Conservation (phyloP, 805 yeast species). For the Saccharomycopsis babjevae region DNA sequence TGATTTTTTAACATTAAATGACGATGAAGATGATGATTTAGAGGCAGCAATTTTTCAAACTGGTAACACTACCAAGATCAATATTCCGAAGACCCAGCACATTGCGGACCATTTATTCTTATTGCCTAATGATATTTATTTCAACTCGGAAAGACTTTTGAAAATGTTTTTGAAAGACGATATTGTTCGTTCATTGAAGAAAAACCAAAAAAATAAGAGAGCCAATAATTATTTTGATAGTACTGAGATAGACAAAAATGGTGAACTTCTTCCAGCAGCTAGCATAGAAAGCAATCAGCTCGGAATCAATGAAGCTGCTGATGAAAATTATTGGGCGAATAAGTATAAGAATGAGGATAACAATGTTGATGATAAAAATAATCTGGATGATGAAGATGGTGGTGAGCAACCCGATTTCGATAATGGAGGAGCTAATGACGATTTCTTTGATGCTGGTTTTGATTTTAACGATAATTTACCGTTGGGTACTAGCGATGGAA, state of each 20-base stretch:
- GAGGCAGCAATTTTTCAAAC: slow-evolving; percentile 33
- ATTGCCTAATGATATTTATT: slow-evolving; percentile 66
- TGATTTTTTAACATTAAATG: slow-evolving; percentile 30
- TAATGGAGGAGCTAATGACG: slow-evolving; percentile 19
- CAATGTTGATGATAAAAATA: slow-evolving; percentile 23
- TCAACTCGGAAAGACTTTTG: slow-evolving; percentile 58
- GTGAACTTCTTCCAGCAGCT: slow-evolving; percentile 3
- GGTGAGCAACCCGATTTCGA: slow-evolving; percentile 21
- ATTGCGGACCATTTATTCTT: slow-evolving; percentile 35
- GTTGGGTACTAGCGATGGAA: slow-evolving; percentile 12
- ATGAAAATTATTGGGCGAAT: slow-evolving; percentile 65
- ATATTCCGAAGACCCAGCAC: slow-evolving; percentile 34
- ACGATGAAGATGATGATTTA: slow-evolving; percentile 21
- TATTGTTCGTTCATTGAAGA: slow-evolving; percentile 17
- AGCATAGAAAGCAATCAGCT: slow-evolving; percentile 13
- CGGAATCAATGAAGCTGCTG: slow-evolving; percentile 33
- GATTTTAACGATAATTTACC: slow-evolving; percentile 24
- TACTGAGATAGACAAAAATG: slow-evolving; percentile 6
- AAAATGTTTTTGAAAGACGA: slow-evolving; percentile 61
- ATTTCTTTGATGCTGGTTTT: slow-evolving; percentile 32
- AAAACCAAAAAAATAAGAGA: not conserved
- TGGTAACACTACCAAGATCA: slow-evolving; percentile 28
- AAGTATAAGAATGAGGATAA: slow-evolving; percentile 37
- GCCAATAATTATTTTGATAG: not conserved
- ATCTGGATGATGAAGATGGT: slow-evolving; percentile 16